A percentile compares a stretch with the other conserved stretches of the same genome.
These are phyloP conservation scores for Miscanthus sacchariflorus DNA, from an alignment of 202 grass and related monocot species.

Conservation along the genomic window DNA sequence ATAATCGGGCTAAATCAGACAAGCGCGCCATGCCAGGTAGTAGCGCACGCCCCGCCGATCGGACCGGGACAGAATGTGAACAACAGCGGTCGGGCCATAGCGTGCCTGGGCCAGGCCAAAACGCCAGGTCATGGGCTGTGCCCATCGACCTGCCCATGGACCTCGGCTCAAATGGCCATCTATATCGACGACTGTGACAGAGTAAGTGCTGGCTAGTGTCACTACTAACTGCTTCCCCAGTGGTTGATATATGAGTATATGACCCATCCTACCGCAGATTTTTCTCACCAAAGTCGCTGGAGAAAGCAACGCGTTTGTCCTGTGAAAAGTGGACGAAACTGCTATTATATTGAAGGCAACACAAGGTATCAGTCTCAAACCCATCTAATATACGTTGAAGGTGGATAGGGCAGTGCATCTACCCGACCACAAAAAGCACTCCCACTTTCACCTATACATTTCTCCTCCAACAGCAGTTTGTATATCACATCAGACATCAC, in stretches of 20 bases:
- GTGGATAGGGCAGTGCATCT: slow-evolving; percentile 47
- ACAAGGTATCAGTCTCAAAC: neutral
- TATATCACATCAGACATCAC: neutral
- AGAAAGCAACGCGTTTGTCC: neutral
- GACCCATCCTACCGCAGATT: neutral
- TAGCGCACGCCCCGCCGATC: too few species aligned
- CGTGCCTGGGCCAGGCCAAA: too few species aligned
- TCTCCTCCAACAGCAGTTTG: neutral
- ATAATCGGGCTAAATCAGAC: too few species aligned
- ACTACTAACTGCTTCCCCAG: neutral
- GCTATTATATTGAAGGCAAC: neutral
- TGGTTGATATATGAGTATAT: neutral
- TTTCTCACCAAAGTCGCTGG: slow-evolving; percentile 27
- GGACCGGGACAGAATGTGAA: too few species aligned
- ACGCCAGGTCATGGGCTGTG: too few species aligned
- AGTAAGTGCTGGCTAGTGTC: neutral
- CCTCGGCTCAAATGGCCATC: too few species aligned
- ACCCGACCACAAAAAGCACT: slow-evolving; percentile 7
- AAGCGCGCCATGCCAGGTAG: too few species aligned
- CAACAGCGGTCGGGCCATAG: too few species aligned
- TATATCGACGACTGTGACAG: too few species aligned
- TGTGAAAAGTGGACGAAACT: slow-evolving; percentile 1
- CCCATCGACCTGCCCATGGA: too few species aligned
- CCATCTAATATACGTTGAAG: neutral
- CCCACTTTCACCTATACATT: neutral